phyloP scores from a whole-genome alignment of 2,329 filamentous ascomycete species.

The Epichloe festucae region DNA sequence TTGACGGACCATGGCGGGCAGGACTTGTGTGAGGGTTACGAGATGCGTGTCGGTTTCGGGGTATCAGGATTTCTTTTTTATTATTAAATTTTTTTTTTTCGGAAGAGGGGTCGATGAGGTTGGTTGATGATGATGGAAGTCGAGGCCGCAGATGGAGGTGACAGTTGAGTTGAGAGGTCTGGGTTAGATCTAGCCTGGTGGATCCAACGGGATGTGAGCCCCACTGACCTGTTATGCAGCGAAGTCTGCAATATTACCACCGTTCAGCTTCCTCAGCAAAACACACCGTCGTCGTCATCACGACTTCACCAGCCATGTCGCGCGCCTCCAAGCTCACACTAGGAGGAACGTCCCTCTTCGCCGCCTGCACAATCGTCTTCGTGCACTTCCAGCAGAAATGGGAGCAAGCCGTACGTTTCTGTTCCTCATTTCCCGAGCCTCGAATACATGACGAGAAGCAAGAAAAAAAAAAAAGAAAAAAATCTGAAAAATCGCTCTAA shows the following conservation, averaged over 20 bases:
- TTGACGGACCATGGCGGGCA: conserved; percentile 7
- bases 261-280: not conserved
- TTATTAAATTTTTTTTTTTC: too few species aligned
- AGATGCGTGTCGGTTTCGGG: not conserved
- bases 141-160: too few species aligned
- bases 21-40: not conserved
- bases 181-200: not conserved
- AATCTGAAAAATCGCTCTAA: not conserved
- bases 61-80: too few species aligned
- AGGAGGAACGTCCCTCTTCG: conserved; percentile 60
- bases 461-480: not conserved
- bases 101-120: too few species aligned
- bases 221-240: too few species aligned
- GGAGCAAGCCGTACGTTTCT: conserved; percentile 60
- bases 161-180: not conserved
- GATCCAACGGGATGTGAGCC: too few species aligned
- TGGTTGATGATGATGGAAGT: too few species aligned
- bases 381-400: conserved; percentile 82
- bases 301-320: conserved; percentile 51
- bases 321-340: conserved; percentile 80
- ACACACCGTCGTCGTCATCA: not conserved
- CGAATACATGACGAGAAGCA: not conserved
- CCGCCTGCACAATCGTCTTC: conserved; percentile 63
- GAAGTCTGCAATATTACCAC: too few species aligned
- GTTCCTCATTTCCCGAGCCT: not conserved